Conservation (phyloP, 352 stramenopile genomes). For the Discostella stelligera region DNA sequence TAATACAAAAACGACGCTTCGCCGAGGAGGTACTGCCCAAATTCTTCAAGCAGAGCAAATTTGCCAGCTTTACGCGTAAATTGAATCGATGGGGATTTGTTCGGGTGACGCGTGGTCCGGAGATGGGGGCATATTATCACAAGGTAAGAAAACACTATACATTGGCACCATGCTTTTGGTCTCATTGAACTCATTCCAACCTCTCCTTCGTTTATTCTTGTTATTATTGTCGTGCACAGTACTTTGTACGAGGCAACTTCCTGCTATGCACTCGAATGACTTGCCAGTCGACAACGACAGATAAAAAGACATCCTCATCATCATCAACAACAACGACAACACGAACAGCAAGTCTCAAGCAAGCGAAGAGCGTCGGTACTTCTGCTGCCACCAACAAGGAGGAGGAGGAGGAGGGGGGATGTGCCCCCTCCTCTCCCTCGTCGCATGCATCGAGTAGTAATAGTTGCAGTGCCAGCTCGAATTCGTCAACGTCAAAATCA, state of each 20-base stretch:
- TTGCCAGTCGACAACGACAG: constrained; percentile 22
- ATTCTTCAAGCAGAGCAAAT: constrained; percentile 56
- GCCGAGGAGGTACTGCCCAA: constrained; percentile 45
- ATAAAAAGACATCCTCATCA: background rate
- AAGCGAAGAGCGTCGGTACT: background rate
- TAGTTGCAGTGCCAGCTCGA: background rate
- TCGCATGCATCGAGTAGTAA: background rate
- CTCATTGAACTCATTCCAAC: background rate
- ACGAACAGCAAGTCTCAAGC: background rate
- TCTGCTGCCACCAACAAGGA: background rate
- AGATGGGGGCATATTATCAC: constrained; percentile 61
- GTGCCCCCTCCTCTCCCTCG: background rate
- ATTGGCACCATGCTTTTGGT: background rate
- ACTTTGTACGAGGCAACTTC: constrained; percentile 29
- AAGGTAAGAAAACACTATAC: constrained; percentile 5
- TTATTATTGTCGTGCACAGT: constrained; percentile 3
- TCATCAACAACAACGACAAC: background rate
- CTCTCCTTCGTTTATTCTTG: background rate
- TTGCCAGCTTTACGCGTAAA: constrained; percentile 48
- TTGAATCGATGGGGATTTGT: constrained; percentile 64
- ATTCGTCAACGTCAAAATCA: background rate
- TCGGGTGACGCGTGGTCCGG: constrained; percentile 45
- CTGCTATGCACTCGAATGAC: constrained; percentile 42
- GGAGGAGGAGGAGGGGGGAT: background rate
- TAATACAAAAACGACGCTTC: constrained; percentile 61